These are phyloP conservation scores for Sungouiozyma intestinalis DNA, from an alignment of 805 yeast genomes.

Conservation along the genomic window DNA sequence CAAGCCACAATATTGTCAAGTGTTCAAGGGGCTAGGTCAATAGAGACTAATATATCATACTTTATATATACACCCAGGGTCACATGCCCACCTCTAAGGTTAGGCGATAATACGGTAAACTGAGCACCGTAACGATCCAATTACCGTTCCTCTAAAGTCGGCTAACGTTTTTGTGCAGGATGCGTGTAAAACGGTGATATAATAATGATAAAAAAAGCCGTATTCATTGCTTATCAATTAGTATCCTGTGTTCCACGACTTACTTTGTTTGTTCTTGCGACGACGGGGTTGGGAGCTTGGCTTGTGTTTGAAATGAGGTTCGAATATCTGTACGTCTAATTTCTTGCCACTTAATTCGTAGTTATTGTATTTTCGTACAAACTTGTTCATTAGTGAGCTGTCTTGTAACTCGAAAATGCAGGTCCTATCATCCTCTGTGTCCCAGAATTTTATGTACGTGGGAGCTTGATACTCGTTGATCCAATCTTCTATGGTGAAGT, in stretches of 20 bases:
- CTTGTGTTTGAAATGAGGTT: conserved; percentile 1
- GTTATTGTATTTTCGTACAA: conserved; percentile 18
- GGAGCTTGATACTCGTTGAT: conserved; percentile 19
- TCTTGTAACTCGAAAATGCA: conserved; percentile 22
- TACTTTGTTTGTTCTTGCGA: neutral
- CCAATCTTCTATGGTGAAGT: conserved; percentile 24
- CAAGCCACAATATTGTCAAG: no score
- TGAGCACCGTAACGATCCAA: no score
- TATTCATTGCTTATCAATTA: no score
- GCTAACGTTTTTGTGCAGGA: no score
- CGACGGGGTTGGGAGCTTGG: neutral
- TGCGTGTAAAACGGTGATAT: no score
- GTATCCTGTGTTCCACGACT: neutral
- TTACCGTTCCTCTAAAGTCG: no score
- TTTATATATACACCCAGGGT: neutral
- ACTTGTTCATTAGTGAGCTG: conserved; percentile 12
- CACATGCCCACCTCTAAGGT: no score
- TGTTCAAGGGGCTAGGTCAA: no score
- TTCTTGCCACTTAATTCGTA: conserved; percentile 13
- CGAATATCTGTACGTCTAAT: conserved; percentile 17
- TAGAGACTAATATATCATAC: no score
- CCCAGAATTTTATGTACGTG: conserved; percentile 16
- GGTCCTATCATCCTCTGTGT: conserved; percentile 21
- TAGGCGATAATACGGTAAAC: no score
- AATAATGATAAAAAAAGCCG: no score